Percentiles rank a stretch among this genome's conserved stretches.
phyloP scores from a whole-genome alignment of 495 filamentous ascomycete species.

The Aspergillus ellipticus region DNA sequence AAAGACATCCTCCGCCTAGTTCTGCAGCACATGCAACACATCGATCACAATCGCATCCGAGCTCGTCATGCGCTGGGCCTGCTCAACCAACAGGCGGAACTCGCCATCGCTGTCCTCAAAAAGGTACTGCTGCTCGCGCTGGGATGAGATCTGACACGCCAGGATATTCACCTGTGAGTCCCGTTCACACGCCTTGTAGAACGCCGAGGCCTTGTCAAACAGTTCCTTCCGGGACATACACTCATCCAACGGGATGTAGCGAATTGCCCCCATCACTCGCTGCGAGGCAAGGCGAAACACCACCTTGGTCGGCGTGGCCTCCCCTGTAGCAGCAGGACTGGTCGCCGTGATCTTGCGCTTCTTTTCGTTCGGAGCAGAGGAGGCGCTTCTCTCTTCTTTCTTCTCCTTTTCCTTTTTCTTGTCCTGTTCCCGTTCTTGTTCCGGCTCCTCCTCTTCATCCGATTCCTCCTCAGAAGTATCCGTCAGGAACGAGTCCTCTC shows the following conservation, averaged over 20 bases:
- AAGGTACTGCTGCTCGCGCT: slow-evolving; percentile 8
- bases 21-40: slow-evolving; percentile 5
- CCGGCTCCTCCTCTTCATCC: background rate
- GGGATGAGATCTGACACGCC: slow-evolving; percentile 18
- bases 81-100: slow-evolving; percentile 19
- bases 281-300: slow-evolving; percentile 10
- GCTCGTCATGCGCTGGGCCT: slow-evolving; percentile 6
- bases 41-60: slow-evolving; percentile 6
- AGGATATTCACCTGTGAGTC: slow-evolving; percentile 8
- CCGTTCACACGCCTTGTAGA: slow-evolving; percentile 13
- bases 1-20: background rate
- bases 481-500: too few relatives aligned
- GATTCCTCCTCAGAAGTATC: background rate
- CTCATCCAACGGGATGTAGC: slow-evolving; percentile 15
- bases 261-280: slow-evolving; percentile 2
- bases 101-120: slow-evolving; percentile 23
- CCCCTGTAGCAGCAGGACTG: background rate
- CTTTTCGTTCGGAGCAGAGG: background rate
- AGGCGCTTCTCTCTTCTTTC: slow-evolving; percentile 3
- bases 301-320: background rate
- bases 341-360: background rate
- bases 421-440: too few relatives aligned
- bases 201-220: slow-evolving; percentile 21
- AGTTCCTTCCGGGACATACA: slow-evolving; percentile 10
- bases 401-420: background rate